Evolutionary conservation across 441 rosid genomes (phyloP).

Genomic region (Iberis amara): DNA sequence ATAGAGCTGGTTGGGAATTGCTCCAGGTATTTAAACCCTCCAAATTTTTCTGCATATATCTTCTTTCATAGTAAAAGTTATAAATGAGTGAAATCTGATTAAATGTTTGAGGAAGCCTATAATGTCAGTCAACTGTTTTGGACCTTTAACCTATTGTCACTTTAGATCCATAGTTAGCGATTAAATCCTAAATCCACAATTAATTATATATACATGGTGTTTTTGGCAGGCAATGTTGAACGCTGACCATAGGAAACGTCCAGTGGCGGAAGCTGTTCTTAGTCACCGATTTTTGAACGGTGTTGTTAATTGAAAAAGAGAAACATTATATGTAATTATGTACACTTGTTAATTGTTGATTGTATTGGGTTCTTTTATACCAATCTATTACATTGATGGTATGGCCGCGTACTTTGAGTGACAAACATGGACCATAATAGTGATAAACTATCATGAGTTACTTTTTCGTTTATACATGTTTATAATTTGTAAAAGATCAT

Average conservation of each 20-base stretch:
- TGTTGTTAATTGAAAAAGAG: conserved; percentile 29
- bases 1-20: conserved; percentile 82
- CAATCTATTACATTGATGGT: neutral
- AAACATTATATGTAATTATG: conserved; percentile 12
- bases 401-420: neutral
- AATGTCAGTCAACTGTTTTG: too few relatives aligned
- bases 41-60: conserved; percentile 2
- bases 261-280: conserved; percentile 66
- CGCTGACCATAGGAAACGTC: conserved; percentile 68
- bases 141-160: too few relatives aligned
- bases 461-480: too few relatives aligned
- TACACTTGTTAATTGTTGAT: neutral
- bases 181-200: neutral
- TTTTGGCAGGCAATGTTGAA: conserved; percentile 62
- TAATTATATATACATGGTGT: neutral
- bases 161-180: neutral
- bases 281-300: conserved; percentile 59
- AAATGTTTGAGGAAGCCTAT: too few relatives aligned
- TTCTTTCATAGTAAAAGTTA: neutral
- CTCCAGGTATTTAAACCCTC: conserved; percentile 53
- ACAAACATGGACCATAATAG: conserved; percentile 6
- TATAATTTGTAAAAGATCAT: too few relatives aligned
- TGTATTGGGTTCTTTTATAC: neutral
- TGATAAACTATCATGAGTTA: too few relatives aligned
- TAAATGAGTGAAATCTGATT: too few relatives aligned